Evolutionary conservation across 805 yeast species (phyloP).

Genomic region (Phaffomyces opuntiae): DNA sequence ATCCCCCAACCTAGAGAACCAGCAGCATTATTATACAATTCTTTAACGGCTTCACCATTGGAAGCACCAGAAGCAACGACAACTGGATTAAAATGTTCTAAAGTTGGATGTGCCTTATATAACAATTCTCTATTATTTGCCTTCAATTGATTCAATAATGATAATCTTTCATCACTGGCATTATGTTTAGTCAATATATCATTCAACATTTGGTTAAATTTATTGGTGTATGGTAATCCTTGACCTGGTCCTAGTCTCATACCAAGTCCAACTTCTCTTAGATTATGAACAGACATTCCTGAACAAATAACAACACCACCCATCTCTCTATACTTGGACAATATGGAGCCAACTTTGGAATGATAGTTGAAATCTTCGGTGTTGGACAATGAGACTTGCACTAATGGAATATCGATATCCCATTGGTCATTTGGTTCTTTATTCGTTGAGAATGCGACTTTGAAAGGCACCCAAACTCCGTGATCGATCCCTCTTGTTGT

Average conservation of each 20-base stretch:
- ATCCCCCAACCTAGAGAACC: constrained; percentile 65
- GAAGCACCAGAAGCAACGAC: constrained; percentile 54
- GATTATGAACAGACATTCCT: constrained; percentile 78
- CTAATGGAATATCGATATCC: constrained; percentile 30
- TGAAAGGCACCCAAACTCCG: constrained; percentile 77
- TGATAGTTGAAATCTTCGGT: constrained; percentile 36
- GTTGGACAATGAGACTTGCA: constrained; percentile 33
- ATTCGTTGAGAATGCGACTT: constrained; percentile 53
- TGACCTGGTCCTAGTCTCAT: constrained; percentile 15
- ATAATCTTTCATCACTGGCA: constrained; percentile 26
- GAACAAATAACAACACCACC: constrained; percentile 54
- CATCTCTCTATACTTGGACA: constrained; percentile 44
- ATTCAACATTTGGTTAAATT: constrained; percentile 44
- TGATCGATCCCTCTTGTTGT: constrained; percentile 70
- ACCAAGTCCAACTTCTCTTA: constrained; percentile 42
- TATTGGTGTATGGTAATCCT: constrained; percentile 39
- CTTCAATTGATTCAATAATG: constrained; percentile 31
- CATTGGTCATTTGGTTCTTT: constrained; percentile 18
- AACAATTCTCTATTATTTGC: constrained; percentile 27
- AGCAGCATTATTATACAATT: constrained; percentile 37
- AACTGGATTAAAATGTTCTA: constrained; percentile 67
- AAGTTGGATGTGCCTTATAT: constrained; percentile 61
- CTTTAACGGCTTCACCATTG: constrained; percentile 33
- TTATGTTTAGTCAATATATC: constrained; percentile 27
- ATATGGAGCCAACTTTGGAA: constrained; percentile 47